A percentile compares a stretch with the other conserved stretches of the same genome.
These are phyloP conservation scores for Cryptosporidium tyzzeri DNA, from an alignment of 169 alveolate genomes.

Conservation along the genomic window DNA sequence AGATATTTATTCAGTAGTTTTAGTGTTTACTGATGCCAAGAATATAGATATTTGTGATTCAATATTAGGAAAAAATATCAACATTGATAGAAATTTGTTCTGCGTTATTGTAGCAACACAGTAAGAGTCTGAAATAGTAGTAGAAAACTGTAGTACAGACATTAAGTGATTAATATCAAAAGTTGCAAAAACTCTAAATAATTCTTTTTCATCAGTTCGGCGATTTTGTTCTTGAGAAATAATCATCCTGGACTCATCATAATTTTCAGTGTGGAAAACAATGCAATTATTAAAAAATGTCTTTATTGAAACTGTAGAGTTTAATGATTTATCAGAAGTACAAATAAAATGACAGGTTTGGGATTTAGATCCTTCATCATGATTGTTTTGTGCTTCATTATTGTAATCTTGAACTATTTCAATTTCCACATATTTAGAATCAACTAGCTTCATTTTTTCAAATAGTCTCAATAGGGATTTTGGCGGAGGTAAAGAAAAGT, in stretches of 20 bases:
- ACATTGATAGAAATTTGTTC: conserved; percentile 46
- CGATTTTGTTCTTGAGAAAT: conserved; percentile 9
- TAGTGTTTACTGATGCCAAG: conserved; percentile 45
- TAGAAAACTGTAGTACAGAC: conserved; percentile 26
- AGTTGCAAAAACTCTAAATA: conserved; percentile 22
- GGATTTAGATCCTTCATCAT: neutral
- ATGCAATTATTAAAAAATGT: conserved; percentile 55
- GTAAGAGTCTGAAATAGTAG: conserved; percentile 39
- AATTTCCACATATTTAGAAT: conserved; percentile 38
- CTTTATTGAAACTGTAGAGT: conserved; percentile 53
- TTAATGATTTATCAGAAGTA: conserved; percentile 43
- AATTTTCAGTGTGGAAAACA: conserved; percentile 33
- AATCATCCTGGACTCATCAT: neutral
- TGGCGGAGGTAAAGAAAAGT: conserved; percentile 65
- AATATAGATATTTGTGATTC: conserved; percentile 63
- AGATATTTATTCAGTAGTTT: neutral
- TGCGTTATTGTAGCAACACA: conserved; percentile 63
- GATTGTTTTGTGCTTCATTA: conserved; percentile 3
- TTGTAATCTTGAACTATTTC: conserved; percentile 30
- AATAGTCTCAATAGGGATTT: conserved; percentile 35
- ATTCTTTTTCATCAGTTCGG: neutral
- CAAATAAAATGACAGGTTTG: conserved; percentile 48
- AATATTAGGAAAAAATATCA: conserved; percentile 50
- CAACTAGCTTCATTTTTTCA: conserved; percentile 73
- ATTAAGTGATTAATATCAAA: conserved; percentile 68